phyloP scores from a whole-genome alignment of 148 eudicot genomes.

The Bassia scoparia region DNA sequence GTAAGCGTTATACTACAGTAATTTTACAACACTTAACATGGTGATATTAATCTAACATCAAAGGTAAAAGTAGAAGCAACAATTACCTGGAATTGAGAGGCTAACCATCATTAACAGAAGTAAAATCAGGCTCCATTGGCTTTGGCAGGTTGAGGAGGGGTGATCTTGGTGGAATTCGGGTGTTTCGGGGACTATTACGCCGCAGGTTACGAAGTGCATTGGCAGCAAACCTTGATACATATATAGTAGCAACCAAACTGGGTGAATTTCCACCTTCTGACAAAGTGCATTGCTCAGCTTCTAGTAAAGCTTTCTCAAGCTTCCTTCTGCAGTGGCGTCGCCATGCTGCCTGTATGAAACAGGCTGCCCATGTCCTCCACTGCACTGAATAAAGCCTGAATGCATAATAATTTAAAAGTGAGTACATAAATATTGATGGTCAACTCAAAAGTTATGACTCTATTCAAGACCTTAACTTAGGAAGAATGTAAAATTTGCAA shows the following conservation, averaged over 20 bases:
- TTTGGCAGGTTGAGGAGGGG: slow-evolving; percentile 45
- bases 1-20: background rate
- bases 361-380: slow-evolving; percentile 73
- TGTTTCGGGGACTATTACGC: slow-evolving; percentile 24
- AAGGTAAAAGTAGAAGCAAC: background rate
- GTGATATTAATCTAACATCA: background rate
- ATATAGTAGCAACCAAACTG: slow-evolving; percentile 56
- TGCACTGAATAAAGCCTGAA: slow-evolving; percentile 60
- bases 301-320: slow-evolving; percentile 42
- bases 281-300: slow-evolving; percentile 45
- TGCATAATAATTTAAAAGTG: slow-evolving; percentile 2
- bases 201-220: slow-evolving; percentile 43
- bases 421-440: background rate
- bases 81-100: background rate
- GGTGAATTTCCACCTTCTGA: slow-evolving; percentile 45
- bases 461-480: background rate
- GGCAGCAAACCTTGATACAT: slow-evolving; percentile 61
- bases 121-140: slow-evolving; percentile 60
- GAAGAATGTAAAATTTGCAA: background rate
- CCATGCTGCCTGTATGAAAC: slow-evolving; percentile 76
- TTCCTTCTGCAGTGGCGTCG: slow-evolving; percentile 46
- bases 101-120: slow-evolving; percentile 24
- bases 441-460: background rate
- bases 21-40: background rate
- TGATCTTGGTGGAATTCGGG: slow-evolving; percentile 31